These are phyloP conservation scores for Penicillium canescens DNA, from an alignment of 495 filamentous ascomycete species.

Conservation along the genomic window DNA sequence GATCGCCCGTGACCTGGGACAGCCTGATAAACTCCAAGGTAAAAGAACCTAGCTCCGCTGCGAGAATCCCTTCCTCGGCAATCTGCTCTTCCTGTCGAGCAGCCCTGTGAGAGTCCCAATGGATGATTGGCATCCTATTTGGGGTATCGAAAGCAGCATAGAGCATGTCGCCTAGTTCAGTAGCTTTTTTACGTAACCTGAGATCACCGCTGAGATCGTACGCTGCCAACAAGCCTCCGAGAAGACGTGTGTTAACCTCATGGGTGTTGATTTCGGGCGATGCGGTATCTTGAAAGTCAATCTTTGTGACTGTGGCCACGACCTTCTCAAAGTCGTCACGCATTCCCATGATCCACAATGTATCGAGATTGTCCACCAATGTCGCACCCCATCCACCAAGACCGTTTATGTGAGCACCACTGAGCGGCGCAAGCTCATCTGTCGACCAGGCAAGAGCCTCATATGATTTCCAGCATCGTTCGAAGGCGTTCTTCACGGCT, in stretches of 20 bases:
- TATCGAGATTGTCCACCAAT: slow-evolving; percentile 82
- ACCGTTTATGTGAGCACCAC: slow-evolving; percentile 54
- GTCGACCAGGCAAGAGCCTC: slow-evolving; percentile 63
- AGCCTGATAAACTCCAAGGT: slow-evolving; percentile 87
- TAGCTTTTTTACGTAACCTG: slow-evolving; percentile 33
- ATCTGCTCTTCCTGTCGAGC: slow-evolving; percentile 21
- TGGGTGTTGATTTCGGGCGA: slow-evolving; percentile 45
- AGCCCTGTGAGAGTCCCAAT: slow-evolving; percentile 29
- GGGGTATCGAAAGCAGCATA: slow-evolving; percentile 41
- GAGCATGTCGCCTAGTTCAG: slow-evolving; percentile 38
- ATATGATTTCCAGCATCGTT: slow-evolving; percentile 66
- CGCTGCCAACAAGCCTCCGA: slow-evolving; percentile 51
- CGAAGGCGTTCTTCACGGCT: slow-evolving; percentile 58
- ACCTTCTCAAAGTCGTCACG: slow-evolving; percentile 78
- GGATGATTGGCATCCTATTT: slow-evolving; percentile 37
- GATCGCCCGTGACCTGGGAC: slow-evolving; percentile 78
- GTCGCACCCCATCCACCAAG: slow-evolving; percentile 86
- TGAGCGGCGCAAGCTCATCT: slow-evolving; percentile 67
- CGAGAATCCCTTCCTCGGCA: slow-evolving; percentile 28
- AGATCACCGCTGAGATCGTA: slow-evolving; percentile 48
- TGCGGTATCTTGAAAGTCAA: slow-evolving; percentile 61
- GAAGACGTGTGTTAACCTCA: slow-evolving; percentile 49
- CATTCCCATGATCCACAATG: slow-evolving; percentile 85
- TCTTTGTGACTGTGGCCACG: slow-evolving; percentile 59
- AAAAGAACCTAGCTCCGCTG: slow-evolving; percentile 81